Evolutionary conservation across 139 green algal species (phyloP).

Genomic region (Chlorella sp.): DNA sequence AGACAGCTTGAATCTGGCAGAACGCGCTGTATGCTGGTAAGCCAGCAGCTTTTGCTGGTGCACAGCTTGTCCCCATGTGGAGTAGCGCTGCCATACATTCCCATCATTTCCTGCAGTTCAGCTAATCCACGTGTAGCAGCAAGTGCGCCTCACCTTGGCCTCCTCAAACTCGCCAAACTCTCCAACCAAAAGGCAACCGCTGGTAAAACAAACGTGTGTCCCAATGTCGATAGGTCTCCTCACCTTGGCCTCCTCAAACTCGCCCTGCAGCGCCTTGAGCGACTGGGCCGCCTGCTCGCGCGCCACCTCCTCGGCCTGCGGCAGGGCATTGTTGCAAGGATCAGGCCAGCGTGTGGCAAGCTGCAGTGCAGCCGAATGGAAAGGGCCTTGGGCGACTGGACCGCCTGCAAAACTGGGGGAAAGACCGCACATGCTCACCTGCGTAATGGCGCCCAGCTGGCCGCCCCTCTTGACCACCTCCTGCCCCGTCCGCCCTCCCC

Average conservation of each 20-base stretch:
- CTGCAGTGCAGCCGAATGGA: neutral
- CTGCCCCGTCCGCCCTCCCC: neutral
- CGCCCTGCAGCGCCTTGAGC: conserved; percentile 34
- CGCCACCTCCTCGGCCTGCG: conserved; percentile 32
- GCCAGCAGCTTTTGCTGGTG: too few relatives aligned
- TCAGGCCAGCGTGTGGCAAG: neutral
- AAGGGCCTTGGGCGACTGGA: too few relatives aligned
- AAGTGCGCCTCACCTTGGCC: neutral
- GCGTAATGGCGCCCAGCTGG: neutral
- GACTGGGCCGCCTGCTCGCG: conserved; percentile 24
- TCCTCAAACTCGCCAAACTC: neutral
- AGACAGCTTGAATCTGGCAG: too few relatives aligned
- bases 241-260: conserved; percentile 47
- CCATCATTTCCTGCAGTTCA: neutral
- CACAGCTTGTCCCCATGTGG: too few relatives aligned
- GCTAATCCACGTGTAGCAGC: neutral
- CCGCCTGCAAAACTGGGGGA: neutral
- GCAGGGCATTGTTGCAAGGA: too few relatives aligned
- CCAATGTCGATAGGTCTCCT: neutral
- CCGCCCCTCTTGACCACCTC: neutral
- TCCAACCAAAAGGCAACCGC: neutral
- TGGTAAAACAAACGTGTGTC: too few relatives aligned
- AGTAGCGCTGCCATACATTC: too few relatives aligned
- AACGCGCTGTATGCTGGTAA: too few relatives aligned
- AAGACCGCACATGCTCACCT: neutral